Evolutionary conservation across 805 yeast genomes (phyloP), one percentile per base, ranked within the genome.

Genomic region (Yamadazyma akitaensis): DNA sequence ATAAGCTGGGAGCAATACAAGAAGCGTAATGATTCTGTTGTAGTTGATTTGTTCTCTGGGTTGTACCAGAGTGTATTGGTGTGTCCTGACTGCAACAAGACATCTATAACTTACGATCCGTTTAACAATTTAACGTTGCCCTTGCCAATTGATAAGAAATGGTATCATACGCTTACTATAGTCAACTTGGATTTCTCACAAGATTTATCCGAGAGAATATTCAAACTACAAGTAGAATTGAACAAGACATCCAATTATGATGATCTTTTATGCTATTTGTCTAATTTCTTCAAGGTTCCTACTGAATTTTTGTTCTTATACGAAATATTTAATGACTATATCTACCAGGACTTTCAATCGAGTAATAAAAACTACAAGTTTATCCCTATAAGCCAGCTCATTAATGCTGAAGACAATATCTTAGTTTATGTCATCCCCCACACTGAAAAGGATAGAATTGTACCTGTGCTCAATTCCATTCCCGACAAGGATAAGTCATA

Each of bases 61-160:
- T 60, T 89, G 58, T 94, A 92, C 63, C 88, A 91, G 64, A 89
- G 96, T 1, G 90, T 97, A 0, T 71, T 94, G 45, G 76, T 85
- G 11, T 92, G 99, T 60, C 98, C 98, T 0, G 82, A 68, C 8
- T 94, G 99, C 65, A 61, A 75, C 16, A 84, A 84, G 55, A 78
- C 87, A 7, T 85, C 95, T 24, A 77, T 92, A 21, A 91, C 97
- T 0, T 94, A 91, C 67, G 99, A 92, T 62, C 98, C 99, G 0
- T 92, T 82, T 60, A 88, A 82, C 66, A 97, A 90, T 59, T 68
- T 92, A 53, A 90, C 99, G 0, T 68, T 92, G 37, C 98, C 98
- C 0, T 70, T 92, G 19, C 98, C 98, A 0, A 79, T 84, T 2
- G 79, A 79, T 40, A 79, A 82, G 42, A 72, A 76, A 40, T 91